phyloP scores from a whole-genome alignment of 305 asterid genomes.

The Withania somnifera region DNA sequence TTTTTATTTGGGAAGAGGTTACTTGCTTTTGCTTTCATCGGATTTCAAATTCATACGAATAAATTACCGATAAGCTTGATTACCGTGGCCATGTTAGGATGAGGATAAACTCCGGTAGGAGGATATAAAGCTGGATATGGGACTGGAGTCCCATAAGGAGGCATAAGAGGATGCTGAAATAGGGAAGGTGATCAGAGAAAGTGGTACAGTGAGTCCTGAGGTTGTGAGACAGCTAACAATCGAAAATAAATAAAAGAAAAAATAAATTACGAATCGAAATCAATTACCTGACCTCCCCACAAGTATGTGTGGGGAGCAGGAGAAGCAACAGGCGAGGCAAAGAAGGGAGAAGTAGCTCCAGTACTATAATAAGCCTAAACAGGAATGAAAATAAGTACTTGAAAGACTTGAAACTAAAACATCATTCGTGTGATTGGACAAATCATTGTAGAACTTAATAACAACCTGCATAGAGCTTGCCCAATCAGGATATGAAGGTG shows the following conservation, averaged over 20 bases:
- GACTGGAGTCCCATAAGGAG: slow-evolving; percentile 93
- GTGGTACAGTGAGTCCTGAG: neutral
- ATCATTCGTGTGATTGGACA: neutral
- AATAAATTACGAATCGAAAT: neutral
- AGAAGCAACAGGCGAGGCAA: slow-evolving; percentile 82
- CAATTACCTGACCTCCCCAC: slow-evolving; percentile 89
- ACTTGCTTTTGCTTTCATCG: slow-evolving; percentile 1
- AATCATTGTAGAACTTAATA: neutral
- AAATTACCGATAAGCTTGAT: slow-evolving; percentile 3
- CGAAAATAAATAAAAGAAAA: neutral
- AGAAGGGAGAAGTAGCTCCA: slow-evolving; percentile 82
- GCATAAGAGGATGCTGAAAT: slow-evolving; percentile 83
- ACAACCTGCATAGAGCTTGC: slow-evolving; percentile 74
- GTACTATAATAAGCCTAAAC: slow-evolving; percentile 82
- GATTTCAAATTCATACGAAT: neutral
- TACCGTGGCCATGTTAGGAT: slow-evolving; percentile 76
- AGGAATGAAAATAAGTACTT: neutral
- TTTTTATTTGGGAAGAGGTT: neutral
- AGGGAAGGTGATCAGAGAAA: neutral
- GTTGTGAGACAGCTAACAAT: neutral
- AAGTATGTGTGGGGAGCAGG: slow-evolving; percentile 82
- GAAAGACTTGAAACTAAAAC: neutral
- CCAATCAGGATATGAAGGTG: slow-evolving; percentile 83
- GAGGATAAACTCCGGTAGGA: slow-evolving; percentile 81
- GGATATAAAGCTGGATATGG: slow-evolving; percentile 87